Evolutionary conservation across 768 basidiomycete species (phyloP).

Genomic region (Lyophyllum atratum): DNA sequence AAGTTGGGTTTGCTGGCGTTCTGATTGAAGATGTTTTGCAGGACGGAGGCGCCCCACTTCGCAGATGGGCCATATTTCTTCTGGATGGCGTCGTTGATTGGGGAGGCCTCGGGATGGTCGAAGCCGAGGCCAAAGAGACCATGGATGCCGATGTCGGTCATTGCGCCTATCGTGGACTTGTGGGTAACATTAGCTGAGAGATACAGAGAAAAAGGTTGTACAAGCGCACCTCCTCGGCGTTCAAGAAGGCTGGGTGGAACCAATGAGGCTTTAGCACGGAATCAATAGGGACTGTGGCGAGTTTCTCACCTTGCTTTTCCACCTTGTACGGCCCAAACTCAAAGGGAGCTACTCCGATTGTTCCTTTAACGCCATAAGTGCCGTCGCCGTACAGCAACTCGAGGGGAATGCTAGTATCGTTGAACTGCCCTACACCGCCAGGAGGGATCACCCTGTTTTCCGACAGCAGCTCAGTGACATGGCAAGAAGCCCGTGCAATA

Average conservation of each 20-base stretch:
- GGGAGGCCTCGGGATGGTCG: constrained; percentile 28
- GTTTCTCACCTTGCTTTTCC: constrained; percentile 16
- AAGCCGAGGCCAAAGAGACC: constrained; percentile 39
- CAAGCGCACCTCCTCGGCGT: constrained; percentile 17
- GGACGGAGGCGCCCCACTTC: constrained; percentile 35
- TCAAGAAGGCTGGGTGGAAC: constrained; percentile 31
- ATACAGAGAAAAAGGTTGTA: background rate
- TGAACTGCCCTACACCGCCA: constrained; percentile 32
- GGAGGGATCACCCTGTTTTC: constrained; percentile 37
- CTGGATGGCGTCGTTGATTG: constrained; percentile 29
- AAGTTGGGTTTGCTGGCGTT: constrained; percentile 35
- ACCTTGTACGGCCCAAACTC: constrained; percentile 32
- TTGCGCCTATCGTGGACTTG: constrained; percentile 12
- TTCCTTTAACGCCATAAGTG: constrained; percentile 32
- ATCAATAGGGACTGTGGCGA: background rate
- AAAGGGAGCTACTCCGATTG: constrained; percentile 33
- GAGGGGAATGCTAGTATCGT: constrained; percentile 31
- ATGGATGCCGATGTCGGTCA: constrained; percentile 27
- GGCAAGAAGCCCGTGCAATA: background rate
- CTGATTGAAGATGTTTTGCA: constrained; percentile 41
- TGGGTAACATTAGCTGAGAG: background rate
- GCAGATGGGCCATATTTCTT: constrained; percentile 23
- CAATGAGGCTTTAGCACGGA: background rate
- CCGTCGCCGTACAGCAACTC: constrained; percentile 36
- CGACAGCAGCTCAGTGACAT: too few species aligned